A percentile compares a stretch with the other conserved stretches of the same genome.
These are phyloP conservation scores for Coniferiporia sulphurascens DNA, from an alignment of 1,284 basidiomycete genomes.

Conservation along the genomic window DNA sequence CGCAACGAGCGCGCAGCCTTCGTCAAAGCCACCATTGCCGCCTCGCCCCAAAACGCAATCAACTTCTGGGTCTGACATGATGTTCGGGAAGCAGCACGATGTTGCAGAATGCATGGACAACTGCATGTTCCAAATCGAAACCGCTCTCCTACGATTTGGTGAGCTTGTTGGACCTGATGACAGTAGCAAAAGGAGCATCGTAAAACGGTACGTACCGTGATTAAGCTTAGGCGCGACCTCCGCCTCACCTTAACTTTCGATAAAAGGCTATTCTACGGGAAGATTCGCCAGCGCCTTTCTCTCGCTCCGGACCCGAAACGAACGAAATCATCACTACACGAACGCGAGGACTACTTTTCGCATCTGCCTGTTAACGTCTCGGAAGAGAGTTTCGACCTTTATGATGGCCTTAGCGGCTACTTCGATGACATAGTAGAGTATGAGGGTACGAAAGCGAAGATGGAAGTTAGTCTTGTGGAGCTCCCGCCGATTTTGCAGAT, in stretches of 20 bases:
- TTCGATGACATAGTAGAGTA: conserved; percentile 91
- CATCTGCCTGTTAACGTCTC: conserved; percentile 92
- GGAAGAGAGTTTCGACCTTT: conserved; percentile 83
- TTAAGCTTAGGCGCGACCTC: neutral
- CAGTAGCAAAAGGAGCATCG: conserved; percentile 59
- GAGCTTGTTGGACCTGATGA: conserved; percentile 49
- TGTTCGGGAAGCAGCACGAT: conserved; percentile 97
- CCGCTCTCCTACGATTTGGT: conserved; percentile 78
- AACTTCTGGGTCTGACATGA: conserved; percentile 71
- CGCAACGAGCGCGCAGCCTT: conserved; percentile 21
- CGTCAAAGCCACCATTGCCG: conserved; percentile 52
- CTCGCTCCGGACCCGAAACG: conserved; percentile 36
- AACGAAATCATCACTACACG: conserved; percentile 60
- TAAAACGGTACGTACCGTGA: conserved; percentile 59
- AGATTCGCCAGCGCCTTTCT: conserved; percentile 73
- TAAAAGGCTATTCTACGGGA: conserved; percentile 82
- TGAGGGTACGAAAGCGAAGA: conserved; percentile 79
- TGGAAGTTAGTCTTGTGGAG: conserved; percentile 85
- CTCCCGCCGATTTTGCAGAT: conserved; percentile 92
- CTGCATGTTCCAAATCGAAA: conserved; percentile 97
- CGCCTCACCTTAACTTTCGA: neutral
- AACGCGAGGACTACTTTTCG: conserved; percentile 89
- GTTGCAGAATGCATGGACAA: conserved; percentile 99
- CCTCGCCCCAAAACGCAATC: conserved; percentile 51
- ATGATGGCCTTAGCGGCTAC: conserved; percentile 90